Evolutionary conservation across 1,284 basidiomycete species (phyloP), one percentile per base, ranked within the genome.

Genomic region (Ustilago sp.): DNA sequence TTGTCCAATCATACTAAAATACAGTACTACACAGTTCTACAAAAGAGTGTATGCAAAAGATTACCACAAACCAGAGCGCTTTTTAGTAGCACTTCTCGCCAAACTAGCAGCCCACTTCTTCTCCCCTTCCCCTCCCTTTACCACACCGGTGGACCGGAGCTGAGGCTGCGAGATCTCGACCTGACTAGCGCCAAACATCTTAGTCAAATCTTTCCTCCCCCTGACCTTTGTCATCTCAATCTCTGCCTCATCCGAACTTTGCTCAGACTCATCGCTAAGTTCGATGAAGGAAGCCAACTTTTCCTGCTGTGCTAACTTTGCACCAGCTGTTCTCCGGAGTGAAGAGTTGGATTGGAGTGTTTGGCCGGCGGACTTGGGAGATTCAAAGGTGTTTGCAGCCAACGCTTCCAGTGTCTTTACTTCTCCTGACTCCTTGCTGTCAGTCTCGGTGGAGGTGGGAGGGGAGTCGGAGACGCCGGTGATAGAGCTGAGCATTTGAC

Each of bases 131-230:
- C 34, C 36, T 35, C 13, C 23, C 35, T 28, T 23, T 32, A 8
- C 6, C 47, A 28, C 47, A 13, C 9, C 23, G 13, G 31, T 43
- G 9, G 8, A 8, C 6, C 19, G n/a, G 36, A 23, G 52, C 32
- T 31, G 8, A 28, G 63, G 8, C 31, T 62, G 60, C 2, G 59
- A 47, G 11, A 75, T 58, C 47, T 67, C 68, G 19, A 51, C 55
- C 31, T 70, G 31, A 1, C 53, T 59, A 9, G 68, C 68, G 32
- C 74, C 74, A 39, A 77, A 65, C 52, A 77, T 38, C 43, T 77
- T 77, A 13, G 61, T 64, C 47, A 77, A 48, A 36, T 77, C 74
- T 34, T 77, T 77, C 51, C 45, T 53, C 2, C 32, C 52, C 35
- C 23, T 50, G 8, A 32, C 32, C 45, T 55, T 38, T 8, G 36